Percentiles rank a stretch among this genome's conserved stretches.
phyloP scores from a whole-genome alignment of 2,329 filamentous ascomycete species.

The Diplodia intermedia region DNA sequence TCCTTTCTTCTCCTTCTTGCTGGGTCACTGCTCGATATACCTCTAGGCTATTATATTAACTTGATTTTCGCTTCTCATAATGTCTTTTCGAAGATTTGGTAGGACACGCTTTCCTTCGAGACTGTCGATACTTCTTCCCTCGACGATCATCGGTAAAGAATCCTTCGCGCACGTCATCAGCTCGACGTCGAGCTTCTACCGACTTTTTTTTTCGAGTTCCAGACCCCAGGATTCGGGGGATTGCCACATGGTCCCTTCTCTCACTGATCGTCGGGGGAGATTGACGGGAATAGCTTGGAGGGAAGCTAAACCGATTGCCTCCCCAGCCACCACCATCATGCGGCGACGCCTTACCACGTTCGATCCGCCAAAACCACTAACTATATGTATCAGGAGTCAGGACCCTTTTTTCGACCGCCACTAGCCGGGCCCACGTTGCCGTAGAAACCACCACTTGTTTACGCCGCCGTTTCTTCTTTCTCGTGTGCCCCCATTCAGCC shows the following conservation, averaged over 20 bases:
- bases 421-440: no score
- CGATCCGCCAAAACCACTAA: no score
- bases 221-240: not conserved
- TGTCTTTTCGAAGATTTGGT: not conserved
- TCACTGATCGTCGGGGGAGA: not conserved
- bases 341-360: no score
- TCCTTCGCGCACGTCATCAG: not conserved
- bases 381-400: no score
- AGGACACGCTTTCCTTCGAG: no score
- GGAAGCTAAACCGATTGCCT: not conserved
- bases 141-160: not conserved
- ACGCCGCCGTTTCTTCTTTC: no score
- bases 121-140: not conserved
- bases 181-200: not conserved
- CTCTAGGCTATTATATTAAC: slow-evolving; percentile 17
- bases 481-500: no score
- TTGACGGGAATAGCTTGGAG: not conserved
- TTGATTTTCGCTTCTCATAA: not conserved
- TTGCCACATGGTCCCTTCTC: not conserved
- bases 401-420: no score
- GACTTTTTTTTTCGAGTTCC: not conserved
- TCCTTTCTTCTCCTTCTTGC: not conserved
- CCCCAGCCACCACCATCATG: not conserved
- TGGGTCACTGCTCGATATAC: slow-evolving; percentile 15
- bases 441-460: no score